Base-by-base conservation (phyloP, 768 basidiomycete genomes). In the Amanita brunnescens region DNA sequence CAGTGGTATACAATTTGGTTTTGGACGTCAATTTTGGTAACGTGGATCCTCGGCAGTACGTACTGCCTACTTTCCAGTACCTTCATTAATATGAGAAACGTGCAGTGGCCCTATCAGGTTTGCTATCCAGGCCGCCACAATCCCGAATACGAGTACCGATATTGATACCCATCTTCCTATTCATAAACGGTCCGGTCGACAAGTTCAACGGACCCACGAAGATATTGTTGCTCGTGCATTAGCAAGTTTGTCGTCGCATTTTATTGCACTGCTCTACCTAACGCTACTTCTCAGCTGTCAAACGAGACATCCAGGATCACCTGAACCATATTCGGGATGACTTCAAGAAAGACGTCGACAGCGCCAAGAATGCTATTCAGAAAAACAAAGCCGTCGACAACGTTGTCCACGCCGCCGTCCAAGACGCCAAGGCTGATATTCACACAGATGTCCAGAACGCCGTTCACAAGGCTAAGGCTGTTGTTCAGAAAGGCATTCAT, bases 1-100 rank as follows among this genome's bases (percentile, higher is more conserved):
- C 66, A n/a, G 58, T 60, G 23, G 69, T 71, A n/a, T 62, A 66
- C 30, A 67, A 62, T 5, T 56, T 74, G 13, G 57, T 54, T 16
- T 58, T 70, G 14, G 67, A 68, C 54, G 65, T 62, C 20, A 58
- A 69, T 56, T 75, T 66, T 56, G 54, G 48, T 49, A 59, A 60
- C 20, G 24, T 42, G 14, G 41, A 42, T 6, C 23, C 41, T 21
- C 14, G 16, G 35, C 41, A 42, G 41, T 24, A 24, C 41, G 41
- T 42, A 14, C 24, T 35, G 10, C 24, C 23, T 29, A 7, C 24
- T n/a, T 29, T n/a, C 23, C 1, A 4, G 13, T n/a, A 5, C 12
- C 8, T 14, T 62, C 65, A 24, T 26, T 29, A 6, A 9, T 14
- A n/a, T 24, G 2, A 21, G 12, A 13, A 16, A 5, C 41, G 21